Percentiles rank a stretch among this genome's conserved stretches.
Conservation (phyloP, 202 grass and related monocot genomes). For the Zizania palustris region DNA sequence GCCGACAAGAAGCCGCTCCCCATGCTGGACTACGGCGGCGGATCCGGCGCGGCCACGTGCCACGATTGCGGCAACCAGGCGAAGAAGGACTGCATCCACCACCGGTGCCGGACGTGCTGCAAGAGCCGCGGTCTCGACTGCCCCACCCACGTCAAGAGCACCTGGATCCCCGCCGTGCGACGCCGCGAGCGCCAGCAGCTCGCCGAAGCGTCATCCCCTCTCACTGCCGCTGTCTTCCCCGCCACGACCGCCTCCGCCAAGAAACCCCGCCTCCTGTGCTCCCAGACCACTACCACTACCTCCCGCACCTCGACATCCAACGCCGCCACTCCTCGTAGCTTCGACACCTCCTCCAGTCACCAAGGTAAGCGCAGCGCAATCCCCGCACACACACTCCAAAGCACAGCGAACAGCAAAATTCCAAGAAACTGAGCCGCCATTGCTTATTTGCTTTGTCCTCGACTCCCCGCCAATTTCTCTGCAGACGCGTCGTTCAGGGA, state of each 20-base stretch:
- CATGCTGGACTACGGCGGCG: slow-evolving; percentile 47
- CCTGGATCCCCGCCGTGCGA: slow-evolving; percentile 83
- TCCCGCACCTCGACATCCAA: slow-evolving; percentile 84
- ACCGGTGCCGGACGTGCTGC: slow-evolving; percentile 93
- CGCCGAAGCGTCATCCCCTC: slow-evolving; percentile 34
- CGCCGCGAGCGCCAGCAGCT: slow-evolving; percentile 74
- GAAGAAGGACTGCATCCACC: slow-evolving; percentile 90
- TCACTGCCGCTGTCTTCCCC: slow-evolving; percentile 31
- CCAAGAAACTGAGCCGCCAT: neutral
- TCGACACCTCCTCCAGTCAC: slow-evolving; percentile 81
- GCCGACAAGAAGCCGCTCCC: slow-evolving; percentile 57
- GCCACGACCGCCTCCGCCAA: slow-evolving; percentile 42
- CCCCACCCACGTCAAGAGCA: slow-evolving; percentile 88
- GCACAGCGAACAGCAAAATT: neutral
- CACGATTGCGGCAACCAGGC: slow-evolving; percentile 97
- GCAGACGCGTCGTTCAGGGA: slow-evolving; percentile 68
- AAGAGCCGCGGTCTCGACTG: slow-evolving; percentile 91
- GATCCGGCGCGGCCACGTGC: slow-evolving; percentile 55
- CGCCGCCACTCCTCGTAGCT: slow-evolving; percentile 68
- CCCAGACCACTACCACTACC: slow-evolving; percentile 58
- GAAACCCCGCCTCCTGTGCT: slow-evolving; percentile 69
- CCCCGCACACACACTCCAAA: neutral
- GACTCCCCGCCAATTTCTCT: neutral
- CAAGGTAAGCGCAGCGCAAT: slow-evolving; percentile 56
- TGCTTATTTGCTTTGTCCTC: neutral